Percentiles rank a stretch among this genome's conserved stretches.
Evolutionary conservation across 345 rosid genomes (phyloP).

Genomic region (Triadica sebifera): DNA sequence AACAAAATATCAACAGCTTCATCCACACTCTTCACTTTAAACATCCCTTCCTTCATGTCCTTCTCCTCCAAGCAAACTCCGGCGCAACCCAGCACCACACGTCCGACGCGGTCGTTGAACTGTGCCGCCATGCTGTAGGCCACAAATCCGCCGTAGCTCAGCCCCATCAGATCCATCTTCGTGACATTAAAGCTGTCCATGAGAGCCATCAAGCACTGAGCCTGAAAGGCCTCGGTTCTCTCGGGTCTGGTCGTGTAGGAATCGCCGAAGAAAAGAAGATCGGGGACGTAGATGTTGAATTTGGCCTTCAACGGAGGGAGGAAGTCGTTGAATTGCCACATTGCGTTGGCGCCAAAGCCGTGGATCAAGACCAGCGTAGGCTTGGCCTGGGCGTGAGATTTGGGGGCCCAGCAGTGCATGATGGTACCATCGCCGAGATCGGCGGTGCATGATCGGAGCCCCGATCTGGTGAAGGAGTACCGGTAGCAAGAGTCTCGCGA

Average conservation of each 20-base stretch:
- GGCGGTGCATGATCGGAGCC: slow-evolving; percentile 65
- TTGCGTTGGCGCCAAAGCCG: slow-evolving; percentile 92
- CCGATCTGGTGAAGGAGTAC: slow-evolving; percentile 59
- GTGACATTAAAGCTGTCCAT: slow-evolving; percentile 48
- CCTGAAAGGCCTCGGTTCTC: slow-evolving; percentile 68
- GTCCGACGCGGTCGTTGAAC: slow-evolving; percentile 60
- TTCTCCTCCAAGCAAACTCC: slow-evolving; percentile 82
- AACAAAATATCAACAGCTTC: slow-evolving; percentile 55
- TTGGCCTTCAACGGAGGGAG: slow-evolving; percentile 49
- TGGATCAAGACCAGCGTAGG: slow-evolving; percentile 69
- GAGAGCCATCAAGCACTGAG: slow-evolving; percentile 54
- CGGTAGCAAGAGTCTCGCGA: slow-evolving; percentile 60
- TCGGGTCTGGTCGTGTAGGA: slow-evolving; percentile 75
- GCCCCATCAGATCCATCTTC: slow-evolving; percentile 56
- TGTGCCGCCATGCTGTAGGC: slow-evolving; percentile 78
- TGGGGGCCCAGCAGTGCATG: slow-evolving; percentile 85
- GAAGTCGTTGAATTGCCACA: slow-evolving; percentile 85
- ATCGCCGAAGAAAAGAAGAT: slow-evolving; percentile 86
- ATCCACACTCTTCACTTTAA: slow-evolving; percentile 54
- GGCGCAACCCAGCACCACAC: slow-evolving; percentile 67
- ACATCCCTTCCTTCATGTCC: slow-evolving; percentile 69
- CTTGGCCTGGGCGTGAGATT: slow-evolving; percentile 34
- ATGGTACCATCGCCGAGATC: slow-evolving; percentile 84
- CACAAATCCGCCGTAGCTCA: slow-evolving; percentile 88
- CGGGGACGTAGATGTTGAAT: slow-evolving; percentile 85